These are phyloP conservation scores for Zymoseptoria brevis DNA, from an alignment of 2,329 filamentous ascomycete species.

Conservation along the genomic window DNA sequence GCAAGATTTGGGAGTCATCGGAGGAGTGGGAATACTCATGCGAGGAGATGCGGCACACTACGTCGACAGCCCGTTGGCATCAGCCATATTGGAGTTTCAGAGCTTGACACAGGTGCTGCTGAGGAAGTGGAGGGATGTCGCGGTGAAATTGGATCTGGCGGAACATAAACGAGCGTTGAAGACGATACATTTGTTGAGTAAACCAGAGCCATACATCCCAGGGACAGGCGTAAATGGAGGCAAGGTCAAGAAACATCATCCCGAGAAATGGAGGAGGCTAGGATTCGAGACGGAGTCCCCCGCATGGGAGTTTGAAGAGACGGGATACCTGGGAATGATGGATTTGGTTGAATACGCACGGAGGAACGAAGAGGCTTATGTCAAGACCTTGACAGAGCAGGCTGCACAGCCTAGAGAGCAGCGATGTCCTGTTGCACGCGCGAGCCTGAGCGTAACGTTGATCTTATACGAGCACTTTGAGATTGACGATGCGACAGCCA, in stretches of 20 bases:
- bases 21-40: constrained; percentile 84
- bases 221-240: constrained; percentile 21
- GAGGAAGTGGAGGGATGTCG: constrained; percentile 78
- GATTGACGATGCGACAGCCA: constrained; percentile 50
- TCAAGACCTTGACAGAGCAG: constrained; percentile 86
- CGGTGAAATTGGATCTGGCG: constrained; percentile 73
- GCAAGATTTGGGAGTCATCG: constrained; percentile 87
- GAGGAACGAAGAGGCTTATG: constrained; percentile 85
- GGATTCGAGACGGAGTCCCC: constrained; percentile 90
- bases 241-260: constrained; percentile 58
- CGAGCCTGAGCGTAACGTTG: constrained; percentile 77
- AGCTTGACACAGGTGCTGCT: constrained; percentile 44
- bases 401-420: constrained; percentile 61
- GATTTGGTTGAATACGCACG: constrained; percentile 89
- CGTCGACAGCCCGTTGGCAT: constrained; percentile 76
- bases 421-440: constrained; percentile 78
- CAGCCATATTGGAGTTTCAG: constrained; percentile 89
- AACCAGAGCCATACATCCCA: constrained; percentile 49
- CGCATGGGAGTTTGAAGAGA: constrained; percentile 71
- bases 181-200: constrained; percentile 61
- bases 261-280: constrained; percentile 85
- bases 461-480: constrained; percentile 95
- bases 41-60: constrained; percentile 89
- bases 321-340: constrained; percentile 94
- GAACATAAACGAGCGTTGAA: constrained; percentile 86